Conservation (phyloP, 805 yeast genomes). For the Cyberlindnera sargentensis region DNA sequence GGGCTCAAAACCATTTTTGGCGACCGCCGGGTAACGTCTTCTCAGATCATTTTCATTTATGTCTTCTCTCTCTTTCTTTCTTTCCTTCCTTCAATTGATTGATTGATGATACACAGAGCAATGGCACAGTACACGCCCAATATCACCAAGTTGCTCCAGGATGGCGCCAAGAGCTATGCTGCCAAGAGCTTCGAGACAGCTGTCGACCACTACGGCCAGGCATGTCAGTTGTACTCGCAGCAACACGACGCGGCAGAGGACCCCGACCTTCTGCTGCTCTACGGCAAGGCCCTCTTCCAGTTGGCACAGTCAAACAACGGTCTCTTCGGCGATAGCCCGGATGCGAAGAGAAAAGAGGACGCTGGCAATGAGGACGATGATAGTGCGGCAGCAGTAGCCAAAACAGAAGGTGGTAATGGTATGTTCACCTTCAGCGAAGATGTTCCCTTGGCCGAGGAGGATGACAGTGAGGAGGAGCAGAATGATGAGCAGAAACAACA, state of each 20-base stretch:
- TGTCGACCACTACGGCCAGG: constrained; percentile 61
- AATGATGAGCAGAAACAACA: constrained; percentile 10
- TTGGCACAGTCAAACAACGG: constrained; percentile 70
- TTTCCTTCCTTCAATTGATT: neutral
- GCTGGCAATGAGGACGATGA: constrained; percentile 13
- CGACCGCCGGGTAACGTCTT: neutral
- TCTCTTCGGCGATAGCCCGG: constrained; percentile 53
- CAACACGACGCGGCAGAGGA: constrained; percentile 49
- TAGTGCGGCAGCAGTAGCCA: constrained; percentile 19
- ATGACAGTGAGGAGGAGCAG: constrained; percentile 10
- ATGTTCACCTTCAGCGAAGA: constrained; percentile 31
- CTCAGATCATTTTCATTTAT: too few relatives aligned
- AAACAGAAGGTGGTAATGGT: constrained; percentile 15
- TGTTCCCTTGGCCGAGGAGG: constrained; percentile 29
- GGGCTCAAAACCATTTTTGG: neutral
- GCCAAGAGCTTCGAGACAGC: constrained; percentile 62
- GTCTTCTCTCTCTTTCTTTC: neutral
- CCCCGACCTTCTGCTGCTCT: constrained; percentile 64
- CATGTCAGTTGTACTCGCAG: constrained; percentile 52
- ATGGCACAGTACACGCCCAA: constrained; percentile 30
- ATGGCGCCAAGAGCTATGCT: constrained; percentile 61
- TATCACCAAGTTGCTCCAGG: constrained; percentile 41
- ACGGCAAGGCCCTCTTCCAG: constrained; percentile 76
- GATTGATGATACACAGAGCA: neutral
- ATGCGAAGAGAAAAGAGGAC: constrained; percentile 15